Percentiles rank a stretch among this genome's conserved stretches.
These are phyloP conservation scores for Blastobotrys muscicola DNA, from an alignment of 805 yeast genomes.

Conservation along the genomic window DNA sequence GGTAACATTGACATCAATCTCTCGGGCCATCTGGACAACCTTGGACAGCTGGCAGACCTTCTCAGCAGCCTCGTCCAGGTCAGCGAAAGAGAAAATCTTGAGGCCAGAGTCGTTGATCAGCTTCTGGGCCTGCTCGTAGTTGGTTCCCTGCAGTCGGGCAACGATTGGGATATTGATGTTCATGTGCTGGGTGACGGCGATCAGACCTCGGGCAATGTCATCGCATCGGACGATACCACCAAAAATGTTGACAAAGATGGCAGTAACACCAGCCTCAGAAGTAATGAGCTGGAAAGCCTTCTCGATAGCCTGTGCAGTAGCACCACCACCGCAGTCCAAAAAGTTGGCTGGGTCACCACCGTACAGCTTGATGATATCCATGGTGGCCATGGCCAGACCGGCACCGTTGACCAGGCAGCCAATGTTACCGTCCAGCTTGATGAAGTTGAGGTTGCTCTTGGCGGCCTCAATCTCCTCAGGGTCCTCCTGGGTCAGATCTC, in stretches of 20 bases:
- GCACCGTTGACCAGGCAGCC: conserved; percentile 99
- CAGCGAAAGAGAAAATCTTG: conserved; percentile 83
- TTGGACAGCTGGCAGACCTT: conserved; percentile 73
- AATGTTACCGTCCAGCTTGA: conserved; percentile 96
- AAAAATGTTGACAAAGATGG: conserved; percentile 95
- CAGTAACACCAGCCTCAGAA: conserved; percentile 79
- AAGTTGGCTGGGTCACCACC: conserved; percentile 99
- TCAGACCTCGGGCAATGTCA: conserved; percentile 92
- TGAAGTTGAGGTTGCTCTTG: conserved; percentile 84
- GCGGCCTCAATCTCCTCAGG: conserved; percentile 93
- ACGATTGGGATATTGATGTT: conserved; percentile 89
- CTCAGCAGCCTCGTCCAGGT: conserved; percentile 95
- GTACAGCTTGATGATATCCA: conserved; percentile 96
- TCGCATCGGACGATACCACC: conserved; percentile 99
- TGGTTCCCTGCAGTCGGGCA: conserved; percentile 98
- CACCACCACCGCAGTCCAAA: conserved; percentile 99
- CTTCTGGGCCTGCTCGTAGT: conserved; percentile 78
- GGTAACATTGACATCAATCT: conserved; percentile 39
- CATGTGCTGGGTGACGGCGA: conserved; percentile 88
- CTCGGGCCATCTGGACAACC: conserved; percentile 39
- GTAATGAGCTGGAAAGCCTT: conserved; percentile 91
- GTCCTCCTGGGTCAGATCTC: conserved; percentile 96
- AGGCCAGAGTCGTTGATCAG: conserved; percentile 82
- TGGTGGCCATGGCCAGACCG: conserved; percentile 99
- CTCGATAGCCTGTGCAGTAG: conserved; percentile 96